phyloP scores from a whole-genome alignment of 768 basidiomycete genomes.

The Boletus pseudo-olivaceus region DNA sequence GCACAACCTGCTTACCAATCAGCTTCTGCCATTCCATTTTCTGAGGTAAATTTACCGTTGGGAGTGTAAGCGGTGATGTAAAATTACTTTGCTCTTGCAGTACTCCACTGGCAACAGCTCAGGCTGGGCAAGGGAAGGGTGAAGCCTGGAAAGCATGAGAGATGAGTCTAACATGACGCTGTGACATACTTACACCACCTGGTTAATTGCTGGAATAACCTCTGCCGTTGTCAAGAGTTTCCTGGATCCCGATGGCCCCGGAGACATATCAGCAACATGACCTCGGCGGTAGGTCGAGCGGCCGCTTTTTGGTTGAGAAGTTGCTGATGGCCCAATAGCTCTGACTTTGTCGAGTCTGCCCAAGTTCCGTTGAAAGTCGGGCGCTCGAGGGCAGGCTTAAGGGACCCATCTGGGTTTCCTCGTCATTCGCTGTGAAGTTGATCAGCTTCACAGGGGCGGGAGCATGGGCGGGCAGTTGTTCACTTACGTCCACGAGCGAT shows the following conservation, averaged over 20 bases:
- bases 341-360: slow-evolving; percentile 24
- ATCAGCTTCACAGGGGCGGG: not conserved
- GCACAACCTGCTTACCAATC: slow-evolving; percentile 18
- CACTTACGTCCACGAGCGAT: not conserved
- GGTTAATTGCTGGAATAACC: slow-evolving; percentile 64
- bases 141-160: slow-evolving; percentile 32
- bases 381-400: not conserved
- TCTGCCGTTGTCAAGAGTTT: slow-evolving; percentile 43
- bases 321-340: slow-evolving; percentile 41
- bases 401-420: not conserved
- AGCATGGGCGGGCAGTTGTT: not conserved
- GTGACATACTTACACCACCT: too few relatives aligned
- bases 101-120: slow-evolving; percentile 44
- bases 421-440: not conserved
- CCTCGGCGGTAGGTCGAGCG: slow-evolving; percentile 1
- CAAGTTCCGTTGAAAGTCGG: slow-evolving; percentile 5
- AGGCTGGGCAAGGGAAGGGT: slow-evolving; percentile 67
- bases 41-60: slow-evolving; percentile 31
- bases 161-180: too few relatives aligned
- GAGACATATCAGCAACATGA: not conserved
- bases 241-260: slow-evolving; percentile 15
- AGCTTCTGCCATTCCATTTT: not conserved
- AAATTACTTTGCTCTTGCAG: slow-evolving; percentile 60
- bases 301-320: too few relatives aligned
- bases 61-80: slow-evolving; percentile 66